Evolutionary conservation across 306 rosid genomes (phyloP).

Genomic region (Vicia villosa): DNA sequence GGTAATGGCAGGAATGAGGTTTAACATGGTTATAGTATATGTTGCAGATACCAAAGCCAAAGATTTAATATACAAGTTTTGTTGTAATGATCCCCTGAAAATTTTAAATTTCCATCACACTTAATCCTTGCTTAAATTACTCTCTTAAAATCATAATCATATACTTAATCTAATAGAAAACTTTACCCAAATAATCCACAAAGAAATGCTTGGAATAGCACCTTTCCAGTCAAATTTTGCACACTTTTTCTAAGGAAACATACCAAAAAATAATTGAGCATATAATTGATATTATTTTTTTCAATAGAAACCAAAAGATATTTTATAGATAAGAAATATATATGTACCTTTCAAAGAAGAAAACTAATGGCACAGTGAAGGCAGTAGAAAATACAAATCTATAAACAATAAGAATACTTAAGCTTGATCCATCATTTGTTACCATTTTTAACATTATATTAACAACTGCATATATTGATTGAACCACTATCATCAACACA

Average conservation of each 20-base stretch:
- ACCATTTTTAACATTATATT: slow-evolving; percentile 62
- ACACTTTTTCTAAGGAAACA: slow-evolving; percentile 45
- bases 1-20: slow-evolving; percentile 62
- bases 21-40: slow-evolving; percentile 54
- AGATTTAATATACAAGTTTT: slow-evolving; percentile 48
- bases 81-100: slow-evolving; percentile 62
- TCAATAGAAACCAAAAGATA: too few relatives aligned
- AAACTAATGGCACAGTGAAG: slow-evolving; percentile 54
- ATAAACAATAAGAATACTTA: slow-evolving; percentile 56
- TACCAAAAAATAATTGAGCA: neutral
- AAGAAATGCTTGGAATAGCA: slow-evolving; percentile 54
- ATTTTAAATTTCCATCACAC: neutral
- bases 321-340: neutral
- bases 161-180: neutral
- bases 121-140: slow-evolving; percentile 2
- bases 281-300: neutral
- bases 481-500: slow-evolving; percentile 49
- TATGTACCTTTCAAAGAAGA: slow-evolving; percentile 52
- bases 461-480: slow-evolving; percentile 45
- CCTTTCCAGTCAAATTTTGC: slow-evolving; percentile 42
- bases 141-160: neutral
- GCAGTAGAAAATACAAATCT: slow-evolving; percentile 53
- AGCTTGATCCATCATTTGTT: slow-evolving; percentile 53
- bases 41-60: slow-evolving; percentile 55
- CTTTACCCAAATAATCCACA: slow-evolving; percentile 73